Evolutionary conservation across 2,329 filamentous ascomycete genomes (phyloP).

Genomic region (Aspergillus caelatus): DNA sequence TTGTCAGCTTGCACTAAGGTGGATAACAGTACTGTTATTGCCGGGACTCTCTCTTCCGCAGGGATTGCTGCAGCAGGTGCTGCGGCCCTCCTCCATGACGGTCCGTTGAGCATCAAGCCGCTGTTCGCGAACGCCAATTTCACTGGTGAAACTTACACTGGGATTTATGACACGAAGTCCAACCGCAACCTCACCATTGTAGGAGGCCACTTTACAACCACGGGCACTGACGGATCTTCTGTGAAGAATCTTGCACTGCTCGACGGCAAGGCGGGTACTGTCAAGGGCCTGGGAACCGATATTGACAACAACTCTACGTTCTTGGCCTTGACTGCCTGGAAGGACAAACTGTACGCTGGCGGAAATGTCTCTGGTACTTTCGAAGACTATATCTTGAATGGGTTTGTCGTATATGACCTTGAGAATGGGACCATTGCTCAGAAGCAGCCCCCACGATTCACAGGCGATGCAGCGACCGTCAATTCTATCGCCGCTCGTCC

Average conservation of each 20-base stretch:
- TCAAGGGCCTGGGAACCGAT: constrained; percentile 68
- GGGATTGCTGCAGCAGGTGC: constrained; percentile 73
- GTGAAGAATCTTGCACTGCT: constrained; percentile 83
- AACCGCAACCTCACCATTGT: constrained; percentile 81
- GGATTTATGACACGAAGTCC: constrained; percentile 72
- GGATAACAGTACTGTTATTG: constrained; percentile 67
- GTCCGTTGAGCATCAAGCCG: constrained; percentile 42
- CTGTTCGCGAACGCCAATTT: constrained; percentile 50
- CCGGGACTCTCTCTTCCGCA: constrained; percentile 79
- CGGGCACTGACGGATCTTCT: constrained; percentile 66
- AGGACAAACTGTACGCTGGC: constrained; percentile 76
- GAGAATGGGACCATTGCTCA: constrained; percentile 61
- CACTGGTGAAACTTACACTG: constrained; percentile 61
- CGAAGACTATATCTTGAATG: constrained; percentile 64
- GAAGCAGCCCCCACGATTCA: constrained; percentile 74
- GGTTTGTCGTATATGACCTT: constrained; percentile 80
- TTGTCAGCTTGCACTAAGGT: constrained; percentile 70
- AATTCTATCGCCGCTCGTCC: constrained; percentile 75
- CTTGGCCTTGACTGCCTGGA: constrained; percentile 67
- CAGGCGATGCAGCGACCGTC: constrained; percentile 71
- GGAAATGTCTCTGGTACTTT: constrained; percentile 74
- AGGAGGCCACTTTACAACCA: constrained; percentile 81
- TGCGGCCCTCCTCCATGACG: constrained; percentile 60
- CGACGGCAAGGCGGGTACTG: constrained; percentile 69
- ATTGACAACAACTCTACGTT: constrained; percentile 75